Evolutionary conservation across 208 protist species (phyloP), one percentile per base, ranked within the genome.

Genomic region (Crithidia sp.): DNA sequence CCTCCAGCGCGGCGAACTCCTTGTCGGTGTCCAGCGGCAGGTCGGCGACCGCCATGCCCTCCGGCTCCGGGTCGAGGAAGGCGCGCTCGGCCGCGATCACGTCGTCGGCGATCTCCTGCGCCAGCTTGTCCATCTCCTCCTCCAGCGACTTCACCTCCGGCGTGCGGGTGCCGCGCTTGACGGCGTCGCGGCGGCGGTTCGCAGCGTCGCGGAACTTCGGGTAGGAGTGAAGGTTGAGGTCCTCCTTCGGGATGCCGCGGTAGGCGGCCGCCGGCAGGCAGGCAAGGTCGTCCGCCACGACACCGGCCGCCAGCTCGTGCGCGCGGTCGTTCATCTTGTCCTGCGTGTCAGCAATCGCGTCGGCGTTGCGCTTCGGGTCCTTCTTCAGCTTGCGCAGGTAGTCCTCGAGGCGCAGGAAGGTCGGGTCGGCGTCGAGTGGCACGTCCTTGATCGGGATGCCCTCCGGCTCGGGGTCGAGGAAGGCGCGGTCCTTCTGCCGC

Each of bases 321-420:
- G 82, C 87, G 44, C 89, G 88, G 67, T 93, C 81, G 73, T 89
- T 91, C 81, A 96, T 86, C 68, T 88, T 90, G 41, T 90, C 83
- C 77, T 95, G 74, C 52, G 84, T 83, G 73, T 86, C 75, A 14
- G 72, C 65, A 45, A 95, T 92, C 17, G 83, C 79, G 36, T 73
- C 74, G 28, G 76, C 82, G 76, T 90, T 90, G 69, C 81, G 80
- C 17, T 60, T 61, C 17, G 86, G 79, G 77, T 92, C 86, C 58
- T 76, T 82, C 78, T 89, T 93, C 43, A 93, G 79, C 60, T 84
- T 85, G 44, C 90, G 85, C 76, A 88, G 71, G n/a, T 85, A 76
- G 65, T 92, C 88, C 61, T 91, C 80, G 57, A 82, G 69, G 19
- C 80, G 66, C 55, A 73, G 74, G 77, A 93, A 95, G 55, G 83